phyloP scores from a whole-genome alignment of 345 rosid species.

The Barbarea vulgaris region DNA sequence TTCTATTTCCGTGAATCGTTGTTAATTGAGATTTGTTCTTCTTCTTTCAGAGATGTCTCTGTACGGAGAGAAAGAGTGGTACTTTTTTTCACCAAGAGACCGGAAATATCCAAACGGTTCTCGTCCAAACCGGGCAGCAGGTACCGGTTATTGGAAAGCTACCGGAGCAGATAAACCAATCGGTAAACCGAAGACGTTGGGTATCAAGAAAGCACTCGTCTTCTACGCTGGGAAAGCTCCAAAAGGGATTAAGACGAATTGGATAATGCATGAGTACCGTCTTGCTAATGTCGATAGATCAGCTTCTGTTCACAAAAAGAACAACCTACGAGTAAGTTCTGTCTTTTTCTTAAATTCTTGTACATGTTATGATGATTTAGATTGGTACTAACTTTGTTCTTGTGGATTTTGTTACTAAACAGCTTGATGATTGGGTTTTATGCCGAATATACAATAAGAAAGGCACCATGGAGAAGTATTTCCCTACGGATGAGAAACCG shows the following conservation, averaged over 20 bases:
- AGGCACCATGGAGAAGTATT: conserved; percentile 67
- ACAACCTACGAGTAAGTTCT: conserved; percentile 63
- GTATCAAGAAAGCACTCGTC: conserved; percentile 85
- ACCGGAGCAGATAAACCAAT: conserved; percentile 96
- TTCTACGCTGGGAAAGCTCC: conserved; percentile 97
- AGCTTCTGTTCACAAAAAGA: conserved; percentile 56
- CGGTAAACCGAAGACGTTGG: conserved; percentile 77
- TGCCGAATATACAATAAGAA: conserved; percentile 92
- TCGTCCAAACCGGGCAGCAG: conserved; percentile 90
- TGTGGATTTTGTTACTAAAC: conserved; percentile 26
- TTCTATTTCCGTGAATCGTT: background rate
- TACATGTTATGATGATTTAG: background rate
- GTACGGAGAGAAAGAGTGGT: conserved; percentile 96
- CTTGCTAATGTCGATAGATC: conserved; percentile 87
- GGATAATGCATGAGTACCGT: conserved; percentile 99
- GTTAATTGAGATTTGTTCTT: conserved; percentile 19
- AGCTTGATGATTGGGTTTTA: conserved; percentile 92
- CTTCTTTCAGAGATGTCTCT: conserved; percentile 58
- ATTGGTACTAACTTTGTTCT: background rate
- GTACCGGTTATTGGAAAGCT: conserved; percentile 91
- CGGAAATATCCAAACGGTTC: conserved; percentile 91
- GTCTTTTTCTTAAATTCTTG: background rate
- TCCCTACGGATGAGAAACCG: conserved; percentile 31
- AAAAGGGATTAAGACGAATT: conserved; percentile 75
- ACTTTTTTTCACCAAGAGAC: conserved; percentile 87